These are phyloP conservation scores for Ceratocystiopsis sp. DNA, from an alignment of 2,329 filamentous ascomycete genomes.

Conservation along the genomic window DNA sequence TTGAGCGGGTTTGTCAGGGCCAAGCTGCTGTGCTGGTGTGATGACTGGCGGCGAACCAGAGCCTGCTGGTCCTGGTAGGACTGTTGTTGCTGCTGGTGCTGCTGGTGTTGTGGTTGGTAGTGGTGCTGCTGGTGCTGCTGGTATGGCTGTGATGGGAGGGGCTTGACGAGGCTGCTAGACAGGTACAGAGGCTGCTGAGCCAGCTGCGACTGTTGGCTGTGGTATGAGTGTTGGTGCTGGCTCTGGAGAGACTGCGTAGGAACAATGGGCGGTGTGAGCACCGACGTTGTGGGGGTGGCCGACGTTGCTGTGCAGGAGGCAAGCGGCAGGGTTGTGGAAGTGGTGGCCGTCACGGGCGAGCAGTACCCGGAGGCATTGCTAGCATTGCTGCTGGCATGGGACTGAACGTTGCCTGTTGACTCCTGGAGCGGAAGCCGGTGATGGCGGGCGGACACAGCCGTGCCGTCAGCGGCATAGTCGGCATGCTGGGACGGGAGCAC, in stretches of 20 bases:
- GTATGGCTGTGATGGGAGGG: constrained; percentile 4
- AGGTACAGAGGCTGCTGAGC: constrained; percentile 4
- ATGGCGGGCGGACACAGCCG: constrained; percentile 27
- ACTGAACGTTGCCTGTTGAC: constrained; percentile 34
- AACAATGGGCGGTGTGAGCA: constrained; percentile 27
- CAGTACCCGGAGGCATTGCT: constrained; percentile 24
- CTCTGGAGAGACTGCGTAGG: constrained; percentile 31
- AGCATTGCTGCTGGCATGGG: constrained; percentile 5
- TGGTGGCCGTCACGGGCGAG: constrained; percentile 15
- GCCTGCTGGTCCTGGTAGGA: constrained; percentile 8
- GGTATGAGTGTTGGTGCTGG: constrained; percentile 8
- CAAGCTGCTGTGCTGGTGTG: constrained; percentile 2
- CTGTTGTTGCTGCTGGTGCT: constrained; percentile 16
- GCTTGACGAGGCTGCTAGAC: constrained; percentile 3
- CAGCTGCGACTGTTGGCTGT: constrained; percentile 3
- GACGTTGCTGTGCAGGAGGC: constrained; percentile 16
- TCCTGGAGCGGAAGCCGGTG: constrained; percentile 33
- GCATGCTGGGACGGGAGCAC: constrained; percentile 31
- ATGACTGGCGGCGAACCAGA: constrained; percentile 3
- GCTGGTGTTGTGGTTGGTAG: constrained; percentile 9
- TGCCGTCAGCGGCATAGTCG: constrained; percentile 24
- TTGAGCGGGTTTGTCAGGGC: constrained; percentile 2
- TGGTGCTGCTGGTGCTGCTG: constrained; percentile 10
- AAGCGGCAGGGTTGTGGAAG: constrained; percentile 5
- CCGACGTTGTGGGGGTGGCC: constrained; percentile 15